A percentile compares a stretch with the other conserved stretches of the same genome.
Conservation (phyloP, 768 basidiomycete genomes). For the Pluteus cervinus region DNA sequence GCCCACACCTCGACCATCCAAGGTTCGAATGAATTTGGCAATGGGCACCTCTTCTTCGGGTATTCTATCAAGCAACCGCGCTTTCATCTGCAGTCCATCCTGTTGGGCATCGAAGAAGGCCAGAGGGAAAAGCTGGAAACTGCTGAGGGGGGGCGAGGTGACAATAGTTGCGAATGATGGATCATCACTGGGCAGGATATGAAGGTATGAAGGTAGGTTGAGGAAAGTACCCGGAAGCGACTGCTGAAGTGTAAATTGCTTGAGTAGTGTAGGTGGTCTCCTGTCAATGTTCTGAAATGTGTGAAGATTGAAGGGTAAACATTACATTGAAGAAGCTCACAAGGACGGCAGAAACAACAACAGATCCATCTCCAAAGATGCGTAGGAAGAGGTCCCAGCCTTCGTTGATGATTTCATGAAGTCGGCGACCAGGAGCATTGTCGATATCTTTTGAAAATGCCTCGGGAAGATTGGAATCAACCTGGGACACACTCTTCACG, state of each 20-base stretch:
- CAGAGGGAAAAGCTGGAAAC: slow-evolving; percentile 51
- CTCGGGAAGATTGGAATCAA: no score
- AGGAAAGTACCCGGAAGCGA: slow-evolving; percentile 45
- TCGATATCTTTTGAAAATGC: slow-evolving; percentile 30
- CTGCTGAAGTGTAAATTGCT: slow-evolving; percentile 69
- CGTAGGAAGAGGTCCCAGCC: slow-evolving; percentile 79
- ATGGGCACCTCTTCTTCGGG: slow-evolving; percentile 48
- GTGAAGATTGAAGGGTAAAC: not conserved
- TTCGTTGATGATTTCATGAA: slow-evolving; percentile 62
- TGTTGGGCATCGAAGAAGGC: slow-evolving; percentile 58
- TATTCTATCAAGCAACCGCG: slow-evolving; percentile 31
- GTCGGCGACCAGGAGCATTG: slow-evolving; percentile 37
- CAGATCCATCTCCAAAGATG: slow-evolving; percentile 65
- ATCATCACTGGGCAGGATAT: slow-evolving; percentile 44
- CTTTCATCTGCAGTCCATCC: slow-evolving; percentile 42
- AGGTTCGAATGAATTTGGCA: slow-evolving; percentile 64
- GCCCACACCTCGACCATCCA: slow-evolving; percentile 72
- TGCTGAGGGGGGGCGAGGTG: slow-evolving; percentile 59
- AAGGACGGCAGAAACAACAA: slow-evolving; percentile 65
- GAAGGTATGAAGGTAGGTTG: slow-evolving; percentile 43
- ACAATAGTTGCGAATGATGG: slow-evolving; percentile 47
- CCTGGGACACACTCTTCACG: slow-evolving; percentile 36
- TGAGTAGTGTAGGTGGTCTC: slow-evolving; percentile 77
- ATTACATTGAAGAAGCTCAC: slow-evolving; percentile 35
- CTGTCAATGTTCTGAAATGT: slow-evolving; percentile 75